Percentiles rank a stretch among this genome's conserved stretches.
Evolutionary conservation across 106 monocot genomes (phyloP).

Genomic region (Dendrobium huoshanense): DNA sequence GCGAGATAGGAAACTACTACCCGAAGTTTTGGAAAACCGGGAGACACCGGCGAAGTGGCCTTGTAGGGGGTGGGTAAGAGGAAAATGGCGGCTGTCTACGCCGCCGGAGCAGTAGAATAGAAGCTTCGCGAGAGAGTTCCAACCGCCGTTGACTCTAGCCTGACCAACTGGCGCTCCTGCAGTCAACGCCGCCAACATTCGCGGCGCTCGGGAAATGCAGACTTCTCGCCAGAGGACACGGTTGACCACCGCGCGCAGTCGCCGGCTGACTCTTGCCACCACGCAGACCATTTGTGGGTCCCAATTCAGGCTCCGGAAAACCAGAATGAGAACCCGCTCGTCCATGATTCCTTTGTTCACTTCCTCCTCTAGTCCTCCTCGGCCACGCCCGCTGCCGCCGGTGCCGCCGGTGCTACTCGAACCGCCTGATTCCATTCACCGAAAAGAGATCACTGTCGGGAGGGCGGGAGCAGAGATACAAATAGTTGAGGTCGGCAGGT

Average conservation of each 20-base stretch:
- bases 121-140: conserved; percentile 56
- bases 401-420: background rate
- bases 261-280: conserved; percentile 51
- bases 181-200: conserved; percentile 30
- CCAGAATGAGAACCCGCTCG: conserved; percentile 51
- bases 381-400: background rate
- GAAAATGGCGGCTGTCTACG: background rate
- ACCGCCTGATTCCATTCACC: background rate
- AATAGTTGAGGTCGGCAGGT: background rate
- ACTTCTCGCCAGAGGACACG: conserved; percentile 71
- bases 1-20: conserved; percentile 50
- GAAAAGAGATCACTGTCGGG: background rate
- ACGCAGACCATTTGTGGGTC: conserved; percentile 41
- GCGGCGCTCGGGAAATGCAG: conserved; percentile 57
- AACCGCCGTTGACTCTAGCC: conserved; percentile 30
- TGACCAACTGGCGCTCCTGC: background rate
- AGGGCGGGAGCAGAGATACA: no score
- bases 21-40: conserved; percentile 77
- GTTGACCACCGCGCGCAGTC: conserved; percentile 52
- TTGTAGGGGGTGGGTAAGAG: background rate
- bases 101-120: conserved; percentile 6
- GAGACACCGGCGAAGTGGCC: conserved; percentile 23
- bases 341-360: conserved; percentile 43
- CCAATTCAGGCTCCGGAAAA: conserved; percentile 57
- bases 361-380: background rate